Evolutionary conservation across 2,329 filamentous ascomycete genomes (phyloP).

Genomic region (Intubia oerlemansii): DNA sequence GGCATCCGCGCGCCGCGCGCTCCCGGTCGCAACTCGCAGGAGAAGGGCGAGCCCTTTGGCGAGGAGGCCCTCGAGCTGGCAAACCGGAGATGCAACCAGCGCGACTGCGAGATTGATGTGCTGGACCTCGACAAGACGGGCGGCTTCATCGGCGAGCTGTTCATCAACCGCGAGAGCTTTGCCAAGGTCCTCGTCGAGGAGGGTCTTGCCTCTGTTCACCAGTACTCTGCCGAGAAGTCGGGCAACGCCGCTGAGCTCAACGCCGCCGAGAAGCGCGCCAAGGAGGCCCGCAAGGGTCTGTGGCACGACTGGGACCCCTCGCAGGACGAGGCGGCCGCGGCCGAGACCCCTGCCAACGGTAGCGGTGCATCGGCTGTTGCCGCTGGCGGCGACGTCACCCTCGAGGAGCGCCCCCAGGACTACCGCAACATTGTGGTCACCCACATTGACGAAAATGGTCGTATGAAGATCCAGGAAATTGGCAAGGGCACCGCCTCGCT

Average conservation of each 20-base stretch:
- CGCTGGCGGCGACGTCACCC: conserved; percentile 21
- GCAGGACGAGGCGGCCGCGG: conserved; percentile 44
- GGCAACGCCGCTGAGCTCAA: conserved; percentile 76
- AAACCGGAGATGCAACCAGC: conserved; percentile 71
- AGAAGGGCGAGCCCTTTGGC: conserved; percentile 79
- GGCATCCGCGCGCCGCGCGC: conserved; percentile 82
- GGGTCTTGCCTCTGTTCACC: conserved; percentile 77
- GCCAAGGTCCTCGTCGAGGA: conserved; percentile 86
- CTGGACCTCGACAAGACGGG: conserved; percentile 91
- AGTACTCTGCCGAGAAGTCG: conserved; percentile 88
- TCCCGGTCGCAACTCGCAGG: conserved; percentile 51
- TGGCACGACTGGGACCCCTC: conserved; percentile 93
- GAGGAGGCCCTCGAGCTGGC: conserved; percentile 88
- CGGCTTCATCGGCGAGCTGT: conserved; percentile 89
- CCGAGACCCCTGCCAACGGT: conserved; percentile 26
- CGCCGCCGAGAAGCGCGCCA: conserved; percentile 71
- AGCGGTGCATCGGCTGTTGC: conserved; percentile 20
- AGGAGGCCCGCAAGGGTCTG: conserved; percentile 68
- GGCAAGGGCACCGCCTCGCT: conserved; percentile 70
- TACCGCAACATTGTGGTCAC: conserved; percentile 91
- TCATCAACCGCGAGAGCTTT: conserved; percentile 88
- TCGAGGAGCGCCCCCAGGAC: conserved; percentile 50
- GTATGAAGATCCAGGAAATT: conserved; percentile 78
- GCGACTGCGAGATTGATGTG: conserved; percentile 89
- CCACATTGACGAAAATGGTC: conserved; percentile 63